Percentiles rank a stretch among this genome's conserved stretches.
phyloP scores from a whole-genome alignment of 257 asterid species.

The Ajuga chamaepitys region DNA sequence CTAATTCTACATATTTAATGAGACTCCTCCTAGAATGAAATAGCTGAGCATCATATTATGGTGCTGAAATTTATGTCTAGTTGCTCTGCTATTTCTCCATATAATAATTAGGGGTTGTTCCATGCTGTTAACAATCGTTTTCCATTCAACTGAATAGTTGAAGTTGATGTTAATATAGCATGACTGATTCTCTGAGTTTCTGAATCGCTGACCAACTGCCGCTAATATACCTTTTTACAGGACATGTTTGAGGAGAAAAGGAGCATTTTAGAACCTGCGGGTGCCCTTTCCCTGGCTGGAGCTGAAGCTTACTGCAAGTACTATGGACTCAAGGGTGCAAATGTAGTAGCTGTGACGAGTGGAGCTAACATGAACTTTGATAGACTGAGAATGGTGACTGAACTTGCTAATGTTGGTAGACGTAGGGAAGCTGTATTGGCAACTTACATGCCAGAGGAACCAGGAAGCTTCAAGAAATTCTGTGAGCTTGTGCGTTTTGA shows the following conservation, averaged over 20 bases:
- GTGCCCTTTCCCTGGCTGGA: constrained; percentile 97
- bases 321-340: constrained; percentile 67
- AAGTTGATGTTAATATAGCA: neutral
- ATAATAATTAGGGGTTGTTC: neutral
- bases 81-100: neutral
- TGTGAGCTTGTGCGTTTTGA: constrained; percentile 57
- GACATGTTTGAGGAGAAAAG: constrained; percentile 98
- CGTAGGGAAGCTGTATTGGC: constrained; percentile 84
- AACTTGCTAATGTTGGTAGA: constrained; percentile 88
- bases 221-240: constrained; percentile 28
- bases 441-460: constrained; percentile 75
- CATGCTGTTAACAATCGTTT: neutral
- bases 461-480: constrained; percentile 64
- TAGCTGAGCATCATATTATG: neutral
- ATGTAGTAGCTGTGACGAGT: constrained; percentile 83
- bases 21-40: neutral
- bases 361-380: constrained; percentile 99
- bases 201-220: neutral
- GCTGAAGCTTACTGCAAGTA: constrained; percentile 93
- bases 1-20: neutral
- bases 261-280: constrained; percentile 95
- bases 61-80: neutral
- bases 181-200: neutral
- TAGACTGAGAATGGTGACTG: constrained; percentile 86
- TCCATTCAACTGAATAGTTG: neutral